These are phyloP conservation scores for Panellus pusillus DNA, from an alignment of 768 basidiomycete species.

Conservation along the genomic window DNA sequence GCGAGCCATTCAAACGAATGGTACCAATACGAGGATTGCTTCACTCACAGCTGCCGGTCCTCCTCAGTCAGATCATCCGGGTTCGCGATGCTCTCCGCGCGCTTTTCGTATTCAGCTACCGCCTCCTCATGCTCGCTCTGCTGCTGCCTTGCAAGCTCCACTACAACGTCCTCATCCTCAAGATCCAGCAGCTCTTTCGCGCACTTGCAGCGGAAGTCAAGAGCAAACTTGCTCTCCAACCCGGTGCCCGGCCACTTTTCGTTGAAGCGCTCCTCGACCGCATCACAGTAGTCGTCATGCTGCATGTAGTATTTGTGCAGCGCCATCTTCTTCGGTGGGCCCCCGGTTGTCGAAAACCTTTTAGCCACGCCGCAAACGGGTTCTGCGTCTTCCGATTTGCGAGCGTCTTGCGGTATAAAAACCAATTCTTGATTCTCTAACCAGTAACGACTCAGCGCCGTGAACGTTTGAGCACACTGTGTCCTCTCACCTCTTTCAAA, in stretches of 20 bases:
- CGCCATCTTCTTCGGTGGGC: not conserved
- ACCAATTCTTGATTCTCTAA: not conserved
- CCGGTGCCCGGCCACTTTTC: not conserved
- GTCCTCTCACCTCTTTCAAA: not conserved
- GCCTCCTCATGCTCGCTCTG: not conserved
- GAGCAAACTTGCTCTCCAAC: not conserved
- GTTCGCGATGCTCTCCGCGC: not conserved
- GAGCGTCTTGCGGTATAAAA: not conserved
- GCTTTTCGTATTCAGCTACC: not conserved
- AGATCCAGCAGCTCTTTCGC: not conserved
- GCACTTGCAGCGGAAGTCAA: constrained; percentile 1
- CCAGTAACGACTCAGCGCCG: no score
- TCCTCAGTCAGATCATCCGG: not conserved
- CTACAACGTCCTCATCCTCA: not conserved
- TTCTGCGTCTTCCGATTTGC: not conserved
- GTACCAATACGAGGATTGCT: no score
- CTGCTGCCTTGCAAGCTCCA: not conserved
- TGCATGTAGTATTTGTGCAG: constrained; percentile 2
- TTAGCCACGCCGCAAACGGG: not conserved
- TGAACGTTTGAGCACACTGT: no score
- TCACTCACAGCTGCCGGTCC: not conserved
- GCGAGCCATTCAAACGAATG: no score
- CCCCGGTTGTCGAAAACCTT: not conserved
- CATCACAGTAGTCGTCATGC: not conserved
- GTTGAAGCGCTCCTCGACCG: not conserved